Base-by-base conservation (phyloP, 768 basidiomycete species). In the Tricholomella constricta region DNA sequence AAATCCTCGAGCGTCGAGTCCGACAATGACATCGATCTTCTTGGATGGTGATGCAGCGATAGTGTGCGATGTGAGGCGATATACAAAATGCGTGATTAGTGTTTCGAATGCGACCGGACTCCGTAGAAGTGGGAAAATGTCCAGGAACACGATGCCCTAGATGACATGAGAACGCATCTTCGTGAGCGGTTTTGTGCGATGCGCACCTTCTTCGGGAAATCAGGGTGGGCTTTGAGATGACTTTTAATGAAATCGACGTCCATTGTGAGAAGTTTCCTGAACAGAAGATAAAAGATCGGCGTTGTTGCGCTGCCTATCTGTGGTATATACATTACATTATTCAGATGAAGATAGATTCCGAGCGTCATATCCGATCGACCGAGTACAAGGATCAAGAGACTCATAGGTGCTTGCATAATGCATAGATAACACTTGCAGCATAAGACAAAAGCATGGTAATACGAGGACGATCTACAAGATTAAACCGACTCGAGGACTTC, bases 1-100 rank as follows among this genome's bases (percentile, higher is more conserved):
- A 77, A 99, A 99, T 12, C 97, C 97, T 50, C 97, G 81, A 20
- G 96, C 96, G 69, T 99, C 97, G 38, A 99, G 80, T 27, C 91
- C 97, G 51, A 99, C 93, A 59, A 99, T 80, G 47, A 91, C 89
- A 69, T 99, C 96, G 60, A 95, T 82, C 69, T 87, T 93, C 58
- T 80, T 80, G 45, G 71, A 72, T 3, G 81, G 74, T 12, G 82
- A 75, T 42, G 73, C 73, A 19, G 82, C 79, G 60, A 94, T 77
- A 7, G 89, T 92, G 54, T 84, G 74, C 22, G 91, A 91, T 48
- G 86, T 86, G 65, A 98, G 74, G 65, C 89, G 96, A 71, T 95
- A 81, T 47, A 91, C 68, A 54, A 98, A 78, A 67, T 97, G 88
- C 11, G 93, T 92, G 66, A 97, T 88, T 35, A 98, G 81, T 0